Evolutionary conservation across 371 early-diverging fungal genomes (phyloP).

Genomic region (Entomophthora muscae): DNA sequence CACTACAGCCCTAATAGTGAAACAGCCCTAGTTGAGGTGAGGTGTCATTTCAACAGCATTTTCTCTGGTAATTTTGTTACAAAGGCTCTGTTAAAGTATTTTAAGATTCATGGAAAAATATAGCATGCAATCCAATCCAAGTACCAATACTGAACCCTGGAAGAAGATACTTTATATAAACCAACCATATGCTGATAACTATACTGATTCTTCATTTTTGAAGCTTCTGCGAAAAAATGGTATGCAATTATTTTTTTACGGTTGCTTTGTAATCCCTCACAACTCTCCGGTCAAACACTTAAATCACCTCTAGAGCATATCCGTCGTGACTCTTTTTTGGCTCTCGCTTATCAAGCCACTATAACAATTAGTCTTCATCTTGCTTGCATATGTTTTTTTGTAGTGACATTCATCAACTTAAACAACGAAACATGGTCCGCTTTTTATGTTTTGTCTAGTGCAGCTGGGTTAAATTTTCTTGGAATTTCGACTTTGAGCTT

Average conservation of each 20-base stretch:
- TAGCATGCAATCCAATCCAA: background rate
- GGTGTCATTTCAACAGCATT: no score
- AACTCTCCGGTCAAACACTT: background rate
- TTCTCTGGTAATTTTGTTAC: no score
- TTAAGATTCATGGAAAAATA: background rate
- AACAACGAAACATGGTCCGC: background rate
- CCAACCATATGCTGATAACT: constrained; percentile 84
- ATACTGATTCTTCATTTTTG: constrained; percentile 76
- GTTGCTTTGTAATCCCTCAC: background rate
- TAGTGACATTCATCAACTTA: background rate
- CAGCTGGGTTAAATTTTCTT: background rate
- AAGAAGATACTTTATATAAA: constrained; percentile 69
- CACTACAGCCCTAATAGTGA: no score
- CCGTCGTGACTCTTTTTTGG: constrained; percentile 18
- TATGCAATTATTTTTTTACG: constrained; percentile 18
- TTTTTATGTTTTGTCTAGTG: background rate
- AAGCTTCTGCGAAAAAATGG: constrained; percentile 79
- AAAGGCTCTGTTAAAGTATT: background rate
- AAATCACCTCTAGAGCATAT: background rate
- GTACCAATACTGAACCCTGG: constrained; percentile 25
- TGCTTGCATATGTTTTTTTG: constrained; percentile 46
- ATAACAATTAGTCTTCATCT: constrained; percentile 55
- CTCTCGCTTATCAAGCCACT: constrained; percentile 54
- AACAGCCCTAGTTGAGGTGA: no score
- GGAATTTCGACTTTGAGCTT: background rate